Evolutionary conservation across 2,329 filamentous ascomycete genomes (phyloP).

Genomic region (Colletotrichum gigasporum): DNA sequence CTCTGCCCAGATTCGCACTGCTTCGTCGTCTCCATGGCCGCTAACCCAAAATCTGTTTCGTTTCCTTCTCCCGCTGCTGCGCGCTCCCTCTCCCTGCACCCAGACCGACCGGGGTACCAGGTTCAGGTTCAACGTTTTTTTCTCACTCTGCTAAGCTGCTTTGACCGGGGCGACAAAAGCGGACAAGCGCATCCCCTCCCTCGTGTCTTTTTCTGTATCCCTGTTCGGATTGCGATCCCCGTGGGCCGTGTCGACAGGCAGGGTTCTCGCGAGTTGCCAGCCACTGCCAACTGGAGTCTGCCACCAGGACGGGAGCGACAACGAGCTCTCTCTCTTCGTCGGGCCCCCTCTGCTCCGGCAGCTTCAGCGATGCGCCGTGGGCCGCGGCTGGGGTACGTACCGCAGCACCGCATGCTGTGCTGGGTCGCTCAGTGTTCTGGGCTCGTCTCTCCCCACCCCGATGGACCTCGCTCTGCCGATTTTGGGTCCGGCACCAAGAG

Average conservation of each 20-base stretch:
- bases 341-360: not conserved
- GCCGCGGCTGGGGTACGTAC: not conserved
- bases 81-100: not conserved
- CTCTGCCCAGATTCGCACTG: constrained; percentile 1
- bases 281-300: constrained; percentile 28
- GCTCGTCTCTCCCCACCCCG: constrained; percentile 17
- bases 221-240: constrained; percentile 19
- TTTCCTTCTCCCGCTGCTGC: constrained; percentile 3
- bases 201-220: constrained; percentile 15
- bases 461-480: constrained; percentile 19
- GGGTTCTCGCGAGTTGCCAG: constrained; percentile 8
- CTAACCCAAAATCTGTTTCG: constrained; percentile 22
- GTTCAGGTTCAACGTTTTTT: constrained; percentile 3
- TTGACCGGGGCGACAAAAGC: constrained; percentile 10
- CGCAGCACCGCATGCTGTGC: not conserved
- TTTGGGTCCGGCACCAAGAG: constrained; percentile 20
- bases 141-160: not conserved
- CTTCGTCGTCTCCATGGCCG: not conserved
- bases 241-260: constrained; percentile 21
- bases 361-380: constrained; percentile 1
- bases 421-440: constrained; percentile 21
- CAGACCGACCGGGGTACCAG: constrained; percentile 10
- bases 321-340: not conserved
- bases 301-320: too few species aligned
- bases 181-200: constrained; percentile 11